Evolutionary conservation across 1,139 yeast genomes (phyloP).

Genomic region (Zygosaccharomyces sapae): DNA sequence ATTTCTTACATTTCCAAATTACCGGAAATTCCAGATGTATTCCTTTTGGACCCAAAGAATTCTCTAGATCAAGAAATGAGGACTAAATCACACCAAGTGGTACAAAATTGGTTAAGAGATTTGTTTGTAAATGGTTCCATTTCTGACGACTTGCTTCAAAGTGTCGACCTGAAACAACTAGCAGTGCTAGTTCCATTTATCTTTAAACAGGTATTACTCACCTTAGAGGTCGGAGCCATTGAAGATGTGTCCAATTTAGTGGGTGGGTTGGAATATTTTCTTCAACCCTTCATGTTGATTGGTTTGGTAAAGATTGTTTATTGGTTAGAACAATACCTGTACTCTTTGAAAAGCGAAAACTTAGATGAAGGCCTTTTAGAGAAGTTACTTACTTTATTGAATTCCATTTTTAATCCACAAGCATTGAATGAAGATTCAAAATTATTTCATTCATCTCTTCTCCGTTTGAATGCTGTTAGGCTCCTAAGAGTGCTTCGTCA

Average conservation of each 20-base stretch:
- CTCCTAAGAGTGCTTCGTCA: constrained; percentile 27
- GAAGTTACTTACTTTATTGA: constrained; percentile 25
- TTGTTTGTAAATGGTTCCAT: constrained; percentile 83
- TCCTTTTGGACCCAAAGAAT: constrained; percentile 16
- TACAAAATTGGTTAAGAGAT: constrained; percentile 76
- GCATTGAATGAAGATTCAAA: constrained; percentile 33
- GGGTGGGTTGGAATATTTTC: constrained; percentile 61
- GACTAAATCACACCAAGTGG: constrained; percentile 38
- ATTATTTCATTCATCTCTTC: constrained; percentile 29
- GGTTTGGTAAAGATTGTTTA: constrained; percentile 33
- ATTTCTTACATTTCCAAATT: constrained; percentile 28
- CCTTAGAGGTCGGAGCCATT: constrained; percentile 49
- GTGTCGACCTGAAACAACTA: constrained; percentile 64
- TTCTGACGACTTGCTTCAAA: constrained; percentile 72
- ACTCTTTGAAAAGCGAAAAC: constrained; percentile 22
- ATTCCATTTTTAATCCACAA: constrained; percentile 27
- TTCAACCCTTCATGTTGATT: constrained; percentile 49
- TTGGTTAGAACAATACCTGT: constrained; percentile 33
- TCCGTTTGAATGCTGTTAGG: constrained; percentile 30
- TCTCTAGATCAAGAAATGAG: constrained; percentile 18
- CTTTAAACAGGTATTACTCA: constrained; percentile 66
- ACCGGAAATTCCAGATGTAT: constrained; percentile 27
- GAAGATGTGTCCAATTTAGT: constrained; percentile 40
- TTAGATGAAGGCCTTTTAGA: constrained; percentile 22
- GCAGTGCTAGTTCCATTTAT: constrained; percentile 67